Evolutionary conservation across 2,329 filamentous ascomycete species (phyloP).

Genomic region (Domatiomyces globalis): DNA sequence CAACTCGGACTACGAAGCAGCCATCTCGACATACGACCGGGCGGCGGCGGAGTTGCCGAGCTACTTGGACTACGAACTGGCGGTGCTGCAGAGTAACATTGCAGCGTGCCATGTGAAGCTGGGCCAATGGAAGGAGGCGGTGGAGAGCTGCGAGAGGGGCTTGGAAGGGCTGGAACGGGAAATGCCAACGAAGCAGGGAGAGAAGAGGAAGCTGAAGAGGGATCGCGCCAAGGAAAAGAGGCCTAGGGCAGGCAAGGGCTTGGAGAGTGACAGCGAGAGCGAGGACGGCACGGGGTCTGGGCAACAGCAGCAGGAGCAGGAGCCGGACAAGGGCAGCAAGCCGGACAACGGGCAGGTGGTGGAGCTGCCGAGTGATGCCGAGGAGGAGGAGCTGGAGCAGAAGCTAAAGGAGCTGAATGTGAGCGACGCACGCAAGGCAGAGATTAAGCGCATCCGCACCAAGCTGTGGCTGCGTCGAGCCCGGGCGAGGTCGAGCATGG

Average conservation of each 20-base stretch:
- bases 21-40: slow-evolving; percentile 68
- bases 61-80: slow-evolving; percentile 76
- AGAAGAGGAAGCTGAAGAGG: slow-evolving; percentile 13
- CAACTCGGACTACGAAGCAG: slow-evolving; percentile 55
- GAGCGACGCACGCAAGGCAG: slow-evolving; percentile 38
- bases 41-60: slow-evolving; percentile 65
- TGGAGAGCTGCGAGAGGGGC: slow-evolving; percentile 57
- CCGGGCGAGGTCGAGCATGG: slow-evolving; percentile 43
- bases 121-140: slow-evolving; percentile 69
- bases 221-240: slow-evolving; percentile 17
- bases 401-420: slow-evolving; percentile 30
- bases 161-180: slow-evolving; percentile 58
- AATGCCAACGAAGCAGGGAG: slow-evolving; percentile 27
- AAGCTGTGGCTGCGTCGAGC: slow-evolving; percentile 74
- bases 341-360: slow-evolving; percentile 30
- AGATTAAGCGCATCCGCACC: slow-evolving; percentile 61
- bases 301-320: slow-evolving; percentile 10
- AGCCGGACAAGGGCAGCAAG: slow-evolving; percentile 19
- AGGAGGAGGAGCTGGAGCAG: slow-evolving; percentile 28
- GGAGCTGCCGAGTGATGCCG: slow-evolving; percentile 34
- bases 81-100: slow-evolving; percentile 77
- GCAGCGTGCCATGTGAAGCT: slow-evolving; percentile 78
- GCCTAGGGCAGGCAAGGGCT: not conserved
- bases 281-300: slow-evolving; percentile 10
- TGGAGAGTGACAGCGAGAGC: not conserved